phyloP scores from a whole-genome alignment of 352 stramenopile genomes.

The Phytophthora citricola region DNA sequence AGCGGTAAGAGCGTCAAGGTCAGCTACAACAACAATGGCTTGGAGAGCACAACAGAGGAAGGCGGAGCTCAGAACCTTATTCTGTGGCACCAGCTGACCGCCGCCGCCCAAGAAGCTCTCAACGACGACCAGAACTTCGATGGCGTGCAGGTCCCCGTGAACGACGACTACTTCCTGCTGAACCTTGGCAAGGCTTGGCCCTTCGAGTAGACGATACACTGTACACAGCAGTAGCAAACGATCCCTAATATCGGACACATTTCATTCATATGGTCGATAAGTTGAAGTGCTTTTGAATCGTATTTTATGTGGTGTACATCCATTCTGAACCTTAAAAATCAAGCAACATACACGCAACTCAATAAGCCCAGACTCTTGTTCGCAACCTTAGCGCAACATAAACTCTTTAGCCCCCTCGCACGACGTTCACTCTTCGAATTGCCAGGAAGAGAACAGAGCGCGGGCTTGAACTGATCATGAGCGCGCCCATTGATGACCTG shows the following conservation, averaged over 20 bases:
- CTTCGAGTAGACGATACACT: constrained; percentile 5
- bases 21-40: constrained; percentile 8
- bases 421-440: constrained; percentile 26
- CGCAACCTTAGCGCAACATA: neutral
- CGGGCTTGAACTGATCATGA: constrained; percentile 50
- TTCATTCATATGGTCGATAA: too few species aligned
- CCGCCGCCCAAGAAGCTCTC: constrained; percentile 26
- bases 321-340: too few species aligned
- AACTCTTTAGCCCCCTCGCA: neutral
- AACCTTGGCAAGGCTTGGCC: constrained; percentile 20
- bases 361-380: neutral
- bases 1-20: constrained; percentile 23
- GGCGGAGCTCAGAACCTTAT: constrained; percentile 38
- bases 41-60: constrained; percentile 8
- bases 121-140: constrained; percentile 36
- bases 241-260: too few species aligned
- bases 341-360: neutral
- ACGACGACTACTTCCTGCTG: constrained; percentile 35
- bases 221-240: too few species aligned
- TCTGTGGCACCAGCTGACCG: constrained; percentile 35
- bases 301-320: neutral
- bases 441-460: constrained; percentile 18
- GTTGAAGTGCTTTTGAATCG: too few species aligned
- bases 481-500: constrained; percentile 85
- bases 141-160: constrained; percentile 20